phyloP scores from a whole-genome alignment of 176 grass and related monocot species.

The Zoysia japonica region DNA sequence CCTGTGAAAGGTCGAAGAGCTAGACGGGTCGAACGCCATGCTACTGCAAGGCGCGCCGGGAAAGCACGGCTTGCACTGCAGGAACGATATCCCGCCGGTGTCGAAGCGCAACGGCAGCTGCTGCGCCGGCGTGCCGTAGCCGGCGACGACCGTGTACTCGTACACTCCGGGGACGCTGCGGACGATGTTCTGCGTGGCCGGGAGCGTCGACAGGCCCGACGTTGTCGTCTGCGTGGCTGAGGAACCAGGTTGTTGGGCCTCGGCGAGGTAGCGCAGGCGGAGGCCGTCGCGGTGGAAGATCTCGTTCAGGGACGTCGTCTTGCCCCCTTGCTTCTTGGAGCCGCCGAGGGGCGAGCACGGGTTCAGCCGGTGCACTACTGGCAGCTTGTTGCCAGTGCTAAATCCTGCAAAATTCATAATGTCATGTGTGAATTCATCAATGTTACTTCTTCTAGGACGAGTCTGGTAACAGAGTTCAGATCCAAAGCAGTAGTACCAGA shows the following conservation, averaged over 20 bases:
- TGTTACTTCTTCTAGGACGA: neutral
- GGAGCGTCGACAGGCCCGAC: neutral
- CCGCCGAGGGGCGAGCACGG: constrained; percentile 11
- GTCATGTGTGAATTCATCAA: neutral
- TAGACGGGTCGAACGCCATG: too few relatives aligned
- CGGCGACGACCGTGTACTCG: constrained; percentile 48
- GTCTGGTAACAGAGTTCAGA: neutral
- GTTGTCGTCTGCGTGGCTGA: too few relatives aligned
- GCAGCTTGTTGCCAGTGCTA: neutral
- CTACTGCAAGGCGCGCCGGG: too few relatives aligned
- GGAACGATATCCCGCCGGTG: constrained; percentile 25
- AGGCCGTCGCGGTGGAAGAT: too few relatives aligned
- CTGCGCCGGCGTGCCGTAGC: constrained; percentile 49
- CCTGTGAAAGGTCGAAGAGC: neutral
- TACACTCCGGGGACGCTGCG: neutral
- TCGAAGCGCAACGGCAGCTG: constrained; percentile 47
- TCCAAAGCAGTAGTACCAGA: neutral
- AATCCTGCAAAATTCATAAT: neutral
- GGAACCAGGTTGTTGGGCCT: too few relatives aligned
- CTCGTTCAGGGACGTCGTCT: too few relatives aligned
- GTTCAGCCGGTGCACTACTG: constrained; percentile 23
- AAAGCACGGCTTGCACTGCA: too few relatives aligned
- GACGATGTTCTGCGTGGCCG: constrained; percentile 15
- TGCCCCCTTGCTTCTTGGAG: neutral
- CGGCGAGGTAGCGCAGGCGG: too few relatives aligned